phyloP scores from a whole-genome alignment of 2,329 filamentous ascomycete genomes.

The Xylariales sp. region DNA sequence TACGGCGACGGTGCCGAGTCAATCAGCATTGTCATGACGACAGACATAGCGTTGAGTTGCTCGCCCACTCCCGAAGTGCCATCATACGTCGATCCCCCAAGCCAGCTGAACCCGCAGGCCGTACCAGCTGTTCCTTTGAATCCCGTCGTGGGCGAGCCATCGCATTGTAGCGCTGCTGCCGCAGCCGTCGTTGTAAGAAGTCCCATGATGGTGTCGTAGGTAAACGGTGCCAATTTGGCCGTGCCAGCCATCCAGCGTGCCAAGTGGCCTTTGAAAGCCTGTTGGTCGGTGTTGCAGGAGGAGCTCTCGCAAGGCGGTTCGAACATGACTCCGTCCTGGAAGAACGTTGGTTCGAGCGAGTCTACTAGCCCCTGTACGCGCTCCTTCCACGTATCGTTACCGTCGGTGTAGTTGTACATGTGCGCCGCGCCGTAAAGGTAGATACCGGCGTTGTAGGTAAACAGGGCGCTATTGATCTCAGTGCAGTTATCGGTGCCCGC shows the following conservation, averaged over 20 bases:
- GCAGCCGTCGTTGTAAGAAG: conserved; percentile 27
- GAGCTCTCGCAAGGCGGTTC: conserved; percentile 52
- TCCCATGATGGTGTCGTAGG: conserved; percentile 18
- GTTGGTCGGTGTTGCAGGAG: conserved; percentile 28
- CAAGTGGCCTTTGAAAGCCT: conserved; percentile 34
- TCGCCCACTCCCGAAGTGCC: conserved; percentile 49
- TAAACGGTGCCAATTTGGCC: conserved; percentile 26
- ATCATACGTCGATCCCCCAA: conserved; percentile 37
- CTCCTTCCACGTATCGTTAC: conserved; percentile 37
- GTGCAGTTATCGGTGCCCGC: conserved; percentile 26
- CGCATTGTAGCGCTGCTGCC: conserved; percentile 31
- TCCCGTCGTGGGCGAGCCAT: conserved; percentile 16
- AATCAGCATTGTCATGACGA: conserved; percentile 43
- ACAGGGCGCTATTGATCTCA: conserved; percentile 23
- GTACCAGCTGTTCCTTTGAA: conserved; percentile 26
- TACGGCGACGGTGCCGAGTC: conserved; percentile 15
- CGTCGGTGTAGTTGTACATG: conserved; percentile 35
- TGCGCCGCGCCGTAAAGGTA: conserved; percentile 32
- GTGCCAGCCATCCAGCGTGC: conserved; percentile 43
- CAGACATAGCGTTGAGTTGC: conserved; percentile 49
- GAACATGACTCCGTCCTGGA: conserved; percentile 44
- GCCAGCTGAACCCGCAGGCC: conserved; percentile 51
- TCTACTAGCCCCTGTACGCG: conserved; percentile 42
- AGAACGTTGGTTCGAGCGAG: conserved; percentile 35
- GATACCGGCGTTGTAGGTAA: conserved; percentile 25